Base-by-base conservation (phyloP, 495 filamentous ascomycete species). In the Penicillium atrosanguineum region DNA sequence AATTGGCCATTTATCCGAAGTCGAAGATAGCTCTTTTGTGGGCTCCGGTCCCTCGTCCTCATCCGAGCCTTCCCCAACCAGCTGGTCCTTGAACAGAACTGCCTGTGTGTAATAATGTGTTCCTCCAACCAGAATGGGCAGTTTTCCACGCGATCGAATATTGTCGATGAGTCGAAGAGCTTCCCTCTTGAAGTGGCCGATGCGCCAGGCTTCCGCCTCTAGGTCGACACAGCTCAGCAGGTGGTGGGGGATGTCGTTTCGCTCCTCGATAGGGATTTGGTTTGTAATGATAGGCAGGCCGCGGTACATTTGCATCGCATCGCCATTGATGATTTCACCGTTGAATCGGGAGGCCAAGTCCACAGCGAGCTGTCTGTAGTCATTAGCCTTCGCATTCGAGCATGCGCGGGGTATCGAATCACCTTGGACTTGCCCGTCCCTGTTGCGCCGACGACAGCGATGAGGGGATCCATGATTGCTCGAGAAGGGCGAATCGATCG, bases 391-490 rank as follows among this genome's bases (percentile, higher is more conserved):
- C 31, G 41, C 9, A 25, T 19, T 31, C 6, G 20, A 12, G 19
- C 18, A 20, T 36, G 50, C 6, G 23, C 6, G 26, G 37, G 51
- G 29, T 36, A 57, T 61, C 48, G 61, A 50, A 20, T 46, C 48
- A 96, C 94, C 79, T 98, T 88, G n/a, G 94, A 97, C 76, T 98
- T 98, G 36, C 94, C 94, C 6, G 93, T 97, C 50, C 95, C 94
- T 36, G 94, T 98, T 34, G 95, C 89, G 34, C 94, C 94, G 34
- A 97, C 79, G 42, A 98, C 83, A 34, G 89, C 83, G 57, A 98
- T 82, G 52, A 97, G 76, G 21, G 91, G 89, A 49, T 66, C 57
- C 74, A 77, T 76, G 52, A 48, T 52, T 48, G 45, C 56, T 51
- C 44, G 60, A 46, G 42, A 15, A 38, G 45, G 29, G 28, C 41